phyloP scores from a whole-genome alignment of 1,139 yeast species.

The Keqinozyma sinolaborantium region DNA sequence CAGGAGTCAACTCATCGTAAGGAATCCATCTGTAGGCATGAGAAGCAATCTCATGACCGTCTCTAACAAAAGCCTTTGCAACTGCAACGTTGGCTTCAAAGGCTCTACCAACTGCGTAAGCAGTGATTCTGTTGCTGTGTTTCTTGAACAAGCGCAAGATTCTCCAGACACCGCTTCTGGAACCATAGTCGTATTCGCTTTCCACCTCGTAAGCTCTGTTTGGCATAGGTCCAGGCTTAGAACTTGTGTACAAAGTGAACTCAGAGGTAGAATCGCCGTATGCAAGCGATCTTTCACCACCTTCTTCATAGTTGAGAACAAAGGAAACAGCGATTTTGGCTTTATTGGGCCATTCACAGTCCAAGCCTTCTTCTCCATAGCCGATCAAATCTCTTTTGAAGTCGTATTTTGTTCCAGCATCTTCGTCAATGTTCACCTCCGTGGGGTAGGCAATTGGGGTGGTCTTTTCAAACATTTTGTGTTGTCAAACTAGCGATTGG shows the following conservation, averaged over 20 bases:
- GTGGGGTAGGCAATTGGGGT: constrained; percentile 7
- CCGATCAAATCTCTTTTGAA: constrained; percentile 26
- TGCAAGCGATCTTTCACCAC: constrained; percentile 28
- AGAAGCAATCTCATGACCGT: constrained; percentile 35
- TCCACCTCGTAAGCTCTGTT: constrained; percentile 16
- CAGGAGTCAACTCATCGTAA: constrained; percentile 16
- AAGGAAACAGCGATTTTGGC: constrained; percentile 28
- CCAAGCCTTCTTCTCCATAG: constrained; percentile 27
- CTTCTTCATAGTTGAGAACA: constrained; percentile 34
- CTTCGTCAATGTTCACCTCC: constrained; percentile 7
- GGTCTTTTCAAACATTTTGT: constrained; percentile 4
- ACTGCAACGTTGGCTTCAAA: constrained; percentile 24
- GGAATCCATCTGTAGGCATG: constrained; percentile 37
- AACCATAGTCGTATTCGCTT: constrained; percentile 28
- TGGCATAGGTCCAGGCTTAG: constrained; percentile 14
- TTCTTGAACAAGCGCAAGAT: constrained; percentile 25
- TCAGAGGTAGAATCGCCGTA: constrained; percentile 31
- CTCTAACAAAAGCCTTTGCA: constrained; percentile 27
- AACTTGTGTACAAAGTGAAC: constrained; percentile 15
- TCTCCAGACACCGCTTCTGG: constrained; percentile 34
- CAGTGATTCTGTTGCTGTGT: constrained; percentile 22
- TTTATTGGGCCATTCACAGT: constrained; percentile 29
- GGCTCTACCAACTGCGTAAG: constrained; percentile 37
- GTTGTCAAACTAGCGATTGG: too few species aligned
- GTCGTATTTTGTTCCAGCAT: constrained; percentile 11